These are phyloP conservation scores for Abelmoschus esculentus DNA, from an alignment of 345 rosid genomes.

Conservation along the genomic window DNA sequence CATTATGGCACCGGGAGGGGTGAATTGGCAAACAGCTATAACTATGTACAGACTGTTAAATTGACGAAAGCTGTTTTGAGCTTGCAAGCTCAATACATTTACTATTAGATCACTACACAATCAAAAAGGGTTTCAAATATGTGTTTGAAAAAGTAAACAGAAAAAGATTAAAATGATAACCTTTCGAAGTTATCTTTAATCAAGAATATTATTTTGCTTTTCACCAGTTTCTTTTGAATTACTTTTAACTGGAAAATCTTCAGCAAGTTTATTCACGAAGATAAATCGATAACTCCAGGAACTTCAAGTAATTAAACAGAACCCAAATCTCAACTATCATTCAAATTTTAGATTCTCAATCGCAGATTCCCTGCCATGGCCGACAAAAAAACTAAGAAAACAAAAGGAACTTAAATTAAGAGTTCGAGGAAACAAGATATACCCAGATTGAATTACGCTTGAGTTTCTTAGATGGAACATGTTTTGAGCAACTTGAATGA, in stretches of 20 bases:
- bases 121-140: background rate
- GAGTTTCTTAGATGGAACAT: slow-evolving; percentile 6
- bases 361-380: background rate
- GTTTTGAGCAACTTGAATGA: slow-evolving; percentile 18
- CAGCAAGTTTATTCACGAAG: background rate
- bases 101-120: background rate
- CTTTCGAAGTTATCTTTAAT: too few species aligned
- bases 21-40: too few species aligned
- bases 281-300: background rate
- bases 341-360: background rate
- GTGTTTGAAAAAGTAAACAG: too few species aligned
- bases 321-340: background rate
- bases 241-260: background rate
- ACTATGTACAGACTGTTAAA: too few species aligned
- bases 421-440: slow-evolving; percentile 8
- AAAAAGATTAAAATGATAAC: too few species aligned
- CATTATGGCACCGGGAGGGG: too few species aligned
- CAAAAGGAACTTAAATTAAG: background rate
- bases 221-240: background rate
- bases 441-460: slow-evolving; percentile 38
- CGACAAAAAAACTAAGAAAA: background rate
- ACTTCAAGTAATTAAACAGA: background rate
- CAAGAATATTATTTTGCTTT: too few species aligned
- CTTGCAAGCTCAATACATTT: background rate
- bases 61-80: background rate